Base-by-base conservation (phyloP, 768 basidiomycete species). In the Lactarius indigo region DNA sequence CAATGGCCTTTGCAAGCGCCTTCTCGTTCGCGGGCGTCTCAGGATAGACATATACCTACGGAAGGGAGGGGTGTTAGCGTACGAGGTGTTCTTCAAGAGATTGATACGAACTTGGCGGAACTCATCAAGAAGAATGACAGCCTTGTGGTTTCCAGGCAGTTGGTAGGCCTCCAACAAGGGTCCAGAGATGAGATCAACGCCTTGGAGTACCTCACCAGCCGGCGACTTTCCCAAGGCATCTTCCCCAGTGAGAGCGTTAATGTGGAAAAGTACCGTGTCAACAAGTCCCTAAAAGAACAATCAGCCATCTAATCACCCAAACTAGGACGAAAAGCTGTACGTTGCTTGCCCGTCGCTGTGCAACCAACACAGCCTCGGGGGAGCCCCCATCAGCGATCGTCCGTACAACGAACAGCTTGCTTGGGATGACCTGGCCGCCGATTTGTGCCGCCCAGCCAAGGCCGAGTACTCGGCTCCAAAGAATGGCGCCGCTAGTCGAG, bases 401-500 rank as follows among this genome's bases (percentile, higher is more conserved):
- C 56, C 80, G 82, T 8, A 82, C 75, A 20, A 83, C 79, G 72
- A 85, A 91, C 31, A 91, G 73, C 76, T 86, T 91, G 42, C 83
- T 76, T 6, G 90, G 88, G 5, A 82, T 64, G 23, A 90, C 75
- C 30, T 72, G 76, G 18, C 83, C 89, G 20, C 87, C 89, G 28
- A 86, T 77, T 42, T 78, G 75, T 7, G 78, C 81, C 0, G 86
- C 86, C 84, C 85, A 88, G 2, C 89, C 90, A 33, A 90, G 79
- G 0, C 92, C 91, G 2, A 96, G 80, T 2, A 91, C 79, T 12
- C 86, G 85, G 69, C 84, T 88, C 95, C 95, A 98, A 1, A 96
- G 73, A 35, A 93, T 80, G 2, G 82, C 79, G 0, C 95, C 95
- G 54, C 81, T 90, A 12, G 86, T 84, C 1, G 91, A 89, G 71